Percentiles rank a stretch among this genome's conserved stretches.
These are phyloP conservation scores for Ascochyta viciae-villosae DNA, from an alignment of 2,329 filamentous ascomycete genomes.

Conservation along the genomic window DNA sequence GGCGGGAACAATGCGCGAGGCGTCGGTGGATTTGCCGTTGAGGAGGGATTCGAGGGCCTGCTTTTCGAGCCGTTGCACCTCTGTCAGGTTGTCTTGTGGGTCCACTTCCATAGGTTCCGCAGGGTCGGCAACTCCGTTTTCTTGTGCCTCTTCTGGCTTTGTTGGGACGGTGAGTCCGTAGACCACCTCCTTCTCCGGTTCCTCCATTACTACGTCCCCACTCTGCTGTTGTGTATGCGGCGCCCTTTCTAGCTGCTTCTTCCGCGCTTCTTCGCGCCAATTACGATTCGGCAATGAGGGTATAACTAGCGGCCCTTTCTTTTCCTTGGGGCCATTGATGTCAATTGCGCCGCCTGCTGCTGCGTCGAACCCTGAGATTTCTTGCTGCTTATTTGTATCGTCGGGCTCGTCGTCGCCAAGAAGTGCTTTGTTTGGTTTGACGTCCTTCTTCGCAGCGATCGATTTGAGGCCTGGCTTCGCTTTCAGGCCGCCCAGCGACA, in stretches of 20 bases:
- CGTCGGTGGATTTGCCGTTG: conserved; percentile 46
- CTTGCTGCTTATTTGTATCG: conserved; percentile 32
- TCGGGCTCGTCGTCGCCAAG: conserved; percentile 44
- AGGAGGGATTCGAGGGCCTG: conserved; percentile 57
- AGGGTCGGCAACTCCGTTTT: conserved; percentile 9
- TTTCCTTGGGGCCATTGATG: conserved; percentile 44
- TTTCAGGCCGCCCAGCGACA: conserved; percentile 43
- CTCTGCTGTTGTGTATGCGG: conserved; percentile 54
- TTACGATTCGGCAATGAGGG: conserved; percentile 65
- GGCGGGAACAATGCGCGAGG: conserved; percentile 49
- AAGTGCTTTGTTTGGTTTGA: conserved; percentile 36
- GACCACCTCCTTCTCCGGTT: conserved; percentile 50
- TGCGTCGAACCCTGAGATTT: conserved; percentile 64
- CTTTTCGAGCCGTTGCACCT: conserved; percentile 58
- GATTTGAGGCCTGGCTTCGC: conserved; percentile 38
- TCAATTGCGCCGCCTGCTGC: conserved; percentile 58
- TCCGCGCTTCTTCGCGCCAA: conserved; percentile 64
- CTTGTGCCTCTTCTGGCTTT: conserved; percentile 19
- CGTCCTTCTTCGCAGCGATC: conserved; percentile 20
- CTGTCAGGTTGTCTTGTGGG: conserved; percentile 40
- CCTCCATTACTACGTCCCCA: conserved; percentile 41
- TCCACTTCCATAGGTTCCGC: conserved; percentile 35
- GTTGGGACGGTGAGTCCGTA: conserved; percentile 62
- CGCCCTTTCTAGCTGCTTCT: conserved; percentile 66
- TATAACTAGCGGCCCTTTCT: conserved; percentile 63